Conservation (phyloP, 768 basidiomycete genomes). For the Leccinum longicurvipes region DNA sequence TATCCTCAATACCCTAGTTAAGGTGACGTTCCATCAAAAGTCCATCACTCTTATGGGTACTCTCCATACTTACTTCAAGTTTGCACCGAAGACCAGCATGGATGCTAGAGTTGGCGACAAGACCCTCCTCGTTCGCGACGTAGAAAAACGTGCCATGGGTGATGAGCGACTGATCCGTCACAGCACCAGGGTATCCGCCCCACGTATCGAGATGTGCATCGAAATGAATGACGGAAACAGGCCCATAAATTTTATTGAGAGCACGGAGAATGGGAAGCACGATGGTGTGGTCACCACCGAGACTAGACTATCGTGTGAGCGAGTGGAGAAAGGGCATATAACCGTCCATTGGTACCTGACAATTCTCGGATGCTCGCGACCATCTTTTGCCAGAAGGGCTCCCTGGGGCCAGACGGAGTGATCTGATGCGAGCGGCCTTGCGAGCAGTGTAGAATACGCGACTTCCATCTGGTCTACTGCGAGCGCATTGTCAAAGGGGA, state of each 20-base stretch:
- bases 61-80: conserved; percentile 43
- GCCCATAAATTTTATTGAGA: conserved; percentile 75
- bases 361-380: conserved; percentile 68
- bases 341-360: conserved; percentile 42
- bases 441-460: conserved; percentile 74
- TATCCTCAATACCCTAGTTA: conserved; percentile 23
- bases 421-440: conserved; percentile 42
- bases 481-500: conserved; percentile 76
- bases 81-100: conserved; percentile 88
- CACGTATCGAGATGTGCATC: conserved; percentile 74
- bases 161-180: conserved; percentile 59
- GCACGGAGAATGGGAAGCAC: conserved; percentile 83
- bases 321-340: background rate
- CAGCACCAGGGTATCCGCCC: conserved; percentile 37
- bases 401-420: conserved; percentile 23
- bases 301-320: conserved; percentile 18
- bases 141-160: conserved; percentile 89
- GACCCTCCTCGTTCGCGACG: conserved; percentile 71
- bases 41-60: background rate
- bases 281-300: conserved; percentile 89
- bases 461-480: conserved; percentile 87
- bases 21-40: too few species aligned
- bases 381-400: conserved; percentile 49
- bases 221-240: conserved; percentile 80
- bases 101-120: conserved; percentile 69